Conservation (phyloP, 495 filamentous ascomycete species). For the Pseudoneurospora amorphoporcata region DNA sequence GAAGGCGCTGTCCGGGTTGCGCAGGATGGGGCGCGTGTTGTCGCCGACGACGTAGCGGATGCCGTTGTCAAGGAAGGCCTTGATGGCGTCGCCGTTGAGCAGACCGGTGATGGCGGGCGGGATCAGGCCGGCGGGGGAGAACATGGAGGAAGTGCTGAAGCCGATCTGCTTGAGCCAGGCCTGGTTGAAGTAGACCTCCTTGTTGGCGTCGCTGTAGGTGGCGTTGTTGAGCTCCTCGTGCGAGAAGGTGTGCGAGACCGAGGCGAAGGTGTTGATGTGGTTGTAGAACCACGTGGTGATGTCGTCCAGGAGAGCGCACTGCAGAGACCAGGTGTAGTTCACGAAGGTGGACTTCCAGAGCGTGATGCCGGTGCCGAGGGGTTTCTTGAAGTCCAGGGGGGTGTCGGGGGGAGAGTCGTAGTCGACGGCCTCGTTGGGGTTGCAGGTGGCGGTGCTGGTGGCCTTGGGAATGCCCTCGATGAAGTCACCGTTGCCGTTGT, state of each 20-base stretch:
- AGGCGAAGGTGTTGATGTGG: slow-evolving; percentile 44
- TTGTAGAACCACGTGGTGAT: slow-evolving; percentile 43
- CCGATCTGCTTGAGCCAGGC: slow-evolving; percentile 46
- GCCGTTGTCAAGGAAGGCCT: slow-evolving; percentile 48
- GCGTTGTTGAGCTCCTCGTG: slow-evolving; percentile 51
- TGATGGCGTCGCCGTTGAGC: slow-evolving; percentile 53
- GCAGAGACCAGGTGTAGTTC: slow-evolving; percentile 36
- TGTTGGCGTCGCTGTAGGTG: slow-evolving; percentile 45
- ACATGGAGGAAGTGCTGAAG: slow-evolving; percentile 30
- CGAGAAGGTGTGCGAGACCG: slow-evolving; percentile 55
- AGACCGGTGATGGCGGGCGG: slow-evolving; percentile 55
- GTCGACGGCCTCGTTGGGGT: slow-evolving; percentile 11
- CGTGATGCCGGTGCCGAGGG: slow-evolving; percentile 44
- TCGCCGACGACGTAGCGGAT: slow-evolving; percentile 53
- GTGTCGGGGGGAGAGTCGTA: slow-evolving; percentile 38
- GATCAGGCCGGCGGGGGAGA: slow-evolving; percentile 45
- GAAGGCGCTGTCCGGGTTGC: slow-evolving; percentile 39
- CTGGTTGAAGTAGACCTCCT: slow-evolving; percentile 51
- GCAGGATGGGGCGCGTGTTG: slow-evolving; percentile 44
- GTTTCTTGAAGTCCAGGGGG: slow-evolving; percentile 45
- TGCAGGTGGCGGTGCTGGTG: slow-evolving; percentile 4
- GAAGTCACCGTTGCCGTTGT: slow-evolving; percentile 55
- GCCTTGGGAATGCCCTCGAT: slow-evolving; percentile 25
- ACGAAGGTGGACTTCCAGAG: slow-evolving; percentile 42
- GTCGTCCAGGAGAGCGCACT: slow-evolving; percentile 39